Evolutionary conservation across 352 stramenopile species (phyloP).

Genomic region (Pythium volutum): DNA sequence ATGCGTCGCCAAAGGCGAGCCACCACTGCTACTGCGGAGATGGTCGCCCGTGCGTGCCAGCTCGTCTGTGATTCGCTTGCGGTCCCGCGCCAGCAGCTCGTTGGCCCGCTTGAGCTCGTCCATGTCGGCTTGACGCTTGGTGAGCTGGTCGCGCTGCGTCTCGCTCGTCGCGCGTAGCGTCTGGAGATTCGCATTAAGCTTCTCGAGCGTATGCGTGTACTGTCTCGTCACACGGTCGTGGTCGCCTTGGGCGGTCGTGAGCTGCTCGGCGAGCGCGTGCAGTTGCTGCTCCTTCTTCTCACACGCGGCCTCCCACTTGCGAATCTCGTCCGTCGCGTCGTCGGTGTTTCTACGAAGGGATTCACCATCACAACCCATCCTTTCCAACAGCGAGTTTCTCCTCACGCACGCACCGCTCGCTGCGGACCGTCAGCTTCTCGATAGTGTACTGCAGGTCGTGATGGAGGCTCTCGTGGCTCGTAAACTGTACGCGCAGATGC

Average conservation of each 20-base stretch:
- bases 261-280: conserved; percentile 28
- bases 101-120: conserved; percentile 26
- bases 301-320: conserved; percentile 31
- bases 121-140: conserved; percentile 8
- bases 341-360: conserved; percentile 30
- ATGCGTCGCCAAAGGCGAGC: neutral
- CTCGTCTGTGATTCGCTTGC: conserved; percentile 29
- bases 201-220: conserved; percentile 36
- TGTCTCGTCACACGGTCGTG: conserved; percentile 29
- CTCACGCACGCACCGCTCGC: conserved; percentile 40
- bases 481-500: conserved; percentile 64
- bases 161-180: conserved; percentile 17
- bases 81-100: conserved; percentile 24
- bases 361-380: neutral
- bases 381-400: neutral
- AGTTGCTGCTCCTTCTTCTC: conserved; percentile 29
- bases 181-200: conserved; percentile 28
- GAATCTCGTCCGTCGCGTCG: conserved; percentile 32
- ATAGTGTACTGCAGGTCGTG: conserved; percentile 25
- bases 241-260: conserved; percentile 30
- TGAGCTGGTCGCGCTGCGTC: conserved; percentile 7
- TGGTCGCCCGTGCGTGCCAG: conserved; percentile 9
- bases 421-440: conserved; percentile 24
- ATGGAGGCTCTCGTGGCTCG: conserved; percentile 40
- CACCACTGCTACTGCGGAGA: neutral